A percentile compares a stretch with the other conserved stretches of the same genome.
These are phyloP conservation scores for Mediolabrus comicus DNA, from an alignment of 108 stramenopile genomes.

Conservation along the genomic window DNA sequence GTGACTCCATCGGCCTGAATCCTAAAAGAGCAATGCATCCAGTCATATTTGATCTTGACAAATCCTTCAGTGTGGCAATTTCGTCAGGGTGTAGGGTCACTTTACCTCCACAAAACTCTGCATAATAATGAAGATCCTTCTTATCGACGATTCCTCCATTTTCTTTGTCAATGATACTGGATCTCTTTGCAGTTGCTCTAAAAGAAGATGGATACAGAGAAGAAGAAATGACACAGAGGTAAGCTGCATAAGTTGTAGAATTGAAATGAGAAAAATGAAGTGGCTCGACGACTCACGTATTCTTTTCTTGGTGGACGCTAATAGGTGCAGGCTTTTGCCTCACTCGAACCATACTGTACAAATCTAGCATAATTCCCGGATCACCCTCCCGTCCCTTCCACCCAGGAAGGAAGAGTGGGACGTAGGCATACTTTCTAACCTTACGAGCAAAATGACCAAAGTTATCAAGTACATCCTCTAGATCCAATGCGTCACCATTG, in stretches of 20 bases:
- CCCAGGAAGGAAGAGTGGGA: slow-evolving; percentile 66
- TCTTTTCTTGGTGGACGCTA: slow-evolving; percentile 57
- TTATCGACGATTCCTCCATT: slow-evolving; percentile 13
- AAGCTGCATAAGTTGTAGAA: too few species aligned
- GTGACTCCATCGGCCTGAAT: slow-evolving; percentile 51
- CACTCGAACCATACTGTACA: slow-evolving; percentile 52
- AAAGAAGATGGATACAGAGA: too few species aligned
- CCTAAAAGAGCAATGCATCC: slow-evolving; percentile 56
- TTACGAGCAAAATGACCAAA: slow-evolving; percentile 29
- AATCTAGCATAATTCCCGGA: slow-evolving; percentile 69
- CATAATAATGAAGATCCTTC: slow-evolving; percentile 25
- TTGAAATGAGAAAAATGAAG: too few species aligned
- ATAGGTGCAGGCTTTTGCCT: slow-evolving; percentile 55
- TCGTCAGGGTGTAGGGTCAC: slow-evolving; percentile 29
- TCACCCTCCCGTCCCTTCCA: slow-evolving; percentile 42
- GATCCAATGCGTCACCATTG: slow-evolving; percentile 11
- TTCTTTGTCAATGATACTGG: slow-evolving; percentile 15
- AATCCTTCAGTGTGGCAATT: slow-evolving; percentile 17
- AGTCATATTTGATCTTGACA: slow-evolving; percentile 31
- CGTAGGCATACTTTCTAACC: slow-evolving; percentile 39
- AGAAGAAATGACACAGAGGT: too few species aligned
- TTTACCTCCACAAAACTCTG: slow-evolving; percentile 37
- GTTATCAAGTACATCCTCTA: slow-evolving; percentile 30
- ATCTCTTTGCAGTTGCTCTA: slow-evolving; percentile 22
- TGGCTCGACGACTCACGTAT: slow-evolving; percentile 55